Percentiles rank a stretch among this genome's conserved stretches.
Evolutionary conservation across 768 basidiomycete species (phyloP).

Genomic region (Cystofilobasidium capitatum): DNA sequence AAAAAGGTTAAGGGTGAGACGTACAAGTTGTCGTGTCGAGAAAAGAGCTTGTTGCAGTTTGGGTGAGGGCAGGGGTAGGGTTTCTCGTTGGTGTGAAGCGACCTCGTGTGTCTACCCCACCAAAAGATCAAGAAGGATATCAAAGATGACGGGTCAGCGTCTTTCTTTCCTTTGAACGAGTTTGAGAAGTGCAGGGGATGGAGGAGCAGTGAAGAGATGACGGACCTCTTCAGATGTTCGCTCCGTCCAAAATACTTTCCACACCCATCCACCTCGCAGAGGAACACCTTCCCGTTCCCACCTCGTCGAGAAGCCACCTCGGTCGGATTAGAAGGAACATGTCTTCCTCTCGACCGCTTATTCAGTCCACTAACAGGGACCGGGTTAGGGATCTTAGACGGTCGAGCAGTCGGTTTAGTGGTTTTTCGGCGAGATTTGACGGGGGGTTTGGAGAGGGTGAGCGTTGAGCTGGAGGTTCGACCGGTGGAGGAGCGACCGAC

Average conservation of each 20-base stretch:
- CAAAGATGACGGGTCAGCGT: not conserved
- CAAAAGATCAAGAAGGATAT: not conserved
- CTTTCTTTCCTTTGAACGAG: not conserved
- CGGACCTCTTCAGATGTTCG: slow-evolving; percentile 80
- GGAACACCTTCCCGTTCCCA: slow-evolving; percentile 47
- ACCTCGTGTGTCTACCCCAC: slow-evolving; percentile 40
- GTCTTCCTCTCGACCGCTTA: slow-evolving; percentile 68
- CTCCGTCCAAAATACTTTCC: slow-evolving; percentile 79
- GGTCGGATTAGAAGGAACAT: slow-evolving; percentile 47
- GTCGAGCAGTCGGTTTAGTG: slow-evolving; percentile 7
- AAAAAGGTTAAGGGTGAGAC: not conserved
- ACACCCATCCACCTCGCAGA: slow-evolving; percentile 70
- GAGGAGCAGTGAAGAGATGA: slow-evolving; percentile 29
- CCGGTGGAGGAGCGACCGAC: too few relatives aligned
- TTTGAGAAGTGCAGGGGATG: slow-evolving; percentile 24
- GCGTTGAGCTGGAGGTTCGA: too few relatives aligned
- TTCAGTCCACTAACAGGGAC: slow-evolving; percentile 66
- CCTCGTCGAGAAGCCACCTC: slow-evolving; percentile 18
- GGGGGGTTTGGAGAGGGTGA: too few relatives aligned
- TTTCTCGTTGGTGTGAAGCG: slow-evolving; percentile 26
- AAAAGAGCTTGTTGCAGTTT: slow-evolving; percentile 62
- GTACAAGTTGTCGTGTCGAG: slow-evolving; percentile 62
- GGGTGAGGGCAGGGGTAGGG: slow-evolving; percentile 60
- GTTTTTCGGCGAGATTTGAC: not conserved
- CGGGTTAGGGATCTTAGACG: slow-evolving; percentile 41